Evolutionary conservation across 73 alveolate species (phyloP), one percentile per base, ranked within the genome.

Genomic region (Paramecium sonneborni): DNA sequence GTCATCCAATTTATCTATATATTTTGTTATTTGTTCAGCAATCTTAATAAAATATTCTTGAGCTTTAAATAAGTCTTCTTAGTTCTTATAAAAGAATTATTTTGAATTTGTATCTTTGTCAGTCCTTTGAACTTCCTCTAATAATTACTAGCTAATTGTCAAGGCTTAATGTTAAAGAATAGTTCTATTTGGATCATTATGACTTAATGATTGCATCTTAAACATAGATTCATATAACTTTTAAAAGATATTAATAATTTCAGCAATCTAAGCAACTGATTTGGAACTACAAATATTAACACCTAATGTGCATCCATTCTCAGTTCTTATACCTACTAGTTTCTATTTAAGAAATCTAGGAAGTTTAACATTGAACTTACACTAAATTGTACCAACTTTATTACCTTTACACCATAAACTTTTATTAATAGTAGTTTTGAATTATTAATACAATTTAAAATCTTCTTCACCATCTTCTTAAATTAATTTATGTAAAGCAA

Each of bases 261-360:
- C 76, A 41, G 69, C 37, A 30, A 79, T 38, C 28, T 79, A 14
- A 30, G 44, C 55, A 18, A 46, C 74, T 11, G 69, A 24, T 30
- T 62, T 39, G 7, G 72, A 79, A 30, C 55, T 44, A 46, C 74
- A 38, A 44, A 46, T 43, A 79, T 79, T 43, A 20, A 15, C 30
- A 41, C 90, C 90, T 39, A 79, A 43, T 6, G 69, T 24, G 20
- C 69, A 39, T 20, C 90, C 90, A 41, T 44, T 39, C 46, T 79
- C 90, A 3, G 90, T 79, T 79, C 90, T 79, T 6, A 43, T 30
- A 10, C 90, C 90, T 10, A 79, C 76, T 8, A 79, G 41, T 79
- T 79, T 30, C 6, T 79, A 34, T 46, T 79, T 79, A 41, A 79
- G 43, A 46, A 30, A 79, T 48, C 30, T 26, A 2, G 90, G 90